Evolutionary conservation across 129 eudicot species (phyloP).

Genomic region (Oenanthe sinensis): DNA sequence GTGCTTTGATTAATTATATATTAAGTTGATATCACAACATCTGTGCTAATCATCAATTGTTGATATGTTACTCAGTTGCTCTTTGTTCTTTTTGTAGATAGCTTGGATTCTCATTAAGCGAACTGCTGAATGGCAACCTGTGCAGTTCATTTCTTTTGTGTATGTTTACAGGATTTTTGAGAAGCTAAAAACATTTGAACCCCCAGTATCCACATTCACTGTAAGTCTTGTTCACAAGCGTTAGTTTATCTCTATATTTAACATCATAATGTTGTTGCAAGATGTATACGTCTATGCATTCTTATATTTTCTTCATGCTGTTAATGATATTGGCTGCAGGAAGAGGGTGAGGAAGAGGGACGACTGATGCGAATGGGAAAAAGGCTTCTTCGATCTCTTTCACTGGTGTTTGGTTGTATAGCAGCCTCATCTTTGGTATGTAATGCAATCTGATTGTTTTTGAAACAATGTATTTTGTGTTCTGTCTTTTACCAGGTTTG

Average conservation of each 20-base stretch:
- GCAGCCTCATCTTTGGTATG: slow-evolving; percentile 76
- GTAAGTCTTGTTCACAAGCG: slow-evolving; percentile 33
- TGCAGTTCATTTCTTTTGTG: slow-evolving; percentile 65
- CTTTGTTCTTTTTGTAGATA: slow-evolving; percentile 36
- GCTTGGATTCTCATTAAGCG: slow-evolving; percentile 73
- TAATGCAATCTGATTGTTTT: slow-evolving; percentile 7
- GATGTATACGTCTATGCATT: slow-evolving; percentile 4
- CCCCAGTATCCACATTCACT: slow-evolving; percentile 50
- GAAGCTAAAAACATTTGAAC: slow-evolving; percentile 67
- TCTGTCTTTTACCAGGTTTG: background rate
- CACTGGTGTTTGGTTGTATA: slow-evolving; percentile 72
- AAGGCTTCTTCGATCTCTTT: slow-evolving; percentile 78
- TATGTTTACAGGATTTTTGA: slow-evolving; percentile 83
- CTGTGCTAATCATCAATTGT: background rate
- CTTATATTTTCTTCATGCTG: background rate
- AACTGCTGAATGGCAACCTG: slow-evolving; percentile 75
- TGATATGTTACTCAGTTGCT: background rate
- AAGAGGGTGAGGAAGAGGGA: slow-evolving; percentile 91
- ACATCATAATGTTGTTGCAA: background rate
- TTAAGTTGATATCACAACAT: background rate
- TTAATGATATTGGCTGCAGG: slow-evolving; percentile 41
- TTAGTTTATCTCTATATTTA: background rate
- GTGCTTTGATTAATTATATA: background rate
- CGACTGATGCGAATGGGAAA: slow-evolving; percentile 80
- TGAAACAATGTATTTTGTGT: background rate